phyloP scores from a whole-genome alignment of 768 basidiomycete species.

The Leucosporidium yakuticum region DNA sequence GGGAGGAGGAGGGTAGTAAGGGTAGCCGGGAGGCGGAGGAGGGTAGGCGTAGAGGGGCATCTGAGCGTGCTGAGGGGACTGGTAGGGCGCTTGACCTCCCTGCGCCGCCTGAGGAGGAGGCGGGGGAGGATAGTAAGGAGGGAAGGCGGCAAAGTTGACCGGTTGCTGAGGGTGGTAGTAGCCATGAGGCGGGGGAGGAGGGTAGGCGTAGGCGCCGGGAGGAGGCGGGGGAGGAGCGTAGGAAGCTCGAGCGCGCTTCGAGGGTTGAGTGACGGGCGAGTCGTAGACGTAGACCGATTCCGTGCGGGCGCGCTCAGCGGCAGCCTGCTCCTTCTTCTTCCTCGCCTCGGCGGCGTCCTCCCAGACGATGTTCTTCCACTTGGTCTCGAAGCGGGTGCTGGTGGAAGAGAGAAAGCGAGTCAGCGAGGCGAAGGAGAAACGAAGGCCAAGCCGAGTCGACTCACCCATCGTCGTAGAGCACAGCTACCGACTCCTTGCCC shows the following conservation, averaged over 20 bases:
- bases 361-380: constrained; percentile 33
- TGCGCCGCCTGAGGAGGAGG: too few relatives aligned
- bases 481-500: constrained; percentile 65
- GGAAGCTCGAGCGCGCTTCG: not conserved
- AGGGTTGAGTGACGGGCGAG: not conserved
- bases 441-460: not conserved
- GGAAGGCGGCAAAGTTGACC: not conserved
- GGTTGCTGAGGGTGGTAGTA: not conserved
- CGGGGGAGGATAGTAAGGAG: too few relatives aligned
- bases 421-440: not conserved
- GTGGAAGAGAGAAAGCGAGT: not conserved
- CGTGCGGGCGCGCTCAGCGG: not conserved
- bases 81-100: not conserved
- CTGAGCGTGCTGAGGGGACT: not conserved
- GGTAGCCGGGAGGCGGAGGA: constrained; percentile 1
- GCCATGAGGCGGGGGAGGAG: not conserved
- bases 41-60: not conserved
- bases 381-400: constrained; percentile 18
- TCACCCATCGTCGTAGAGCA: constrained; percentile 56
- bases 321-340: constrained; percentile 22
- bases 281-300: not conserved
- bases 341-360: constrained; percentile 22
- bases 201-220: constrained; percentile 1
- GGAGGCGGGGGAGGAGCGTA: not conserved
- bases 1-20: not conserved